Conservation (phyloP, 345 rosid species). For the Rhodamnia rubescens region DNA sequence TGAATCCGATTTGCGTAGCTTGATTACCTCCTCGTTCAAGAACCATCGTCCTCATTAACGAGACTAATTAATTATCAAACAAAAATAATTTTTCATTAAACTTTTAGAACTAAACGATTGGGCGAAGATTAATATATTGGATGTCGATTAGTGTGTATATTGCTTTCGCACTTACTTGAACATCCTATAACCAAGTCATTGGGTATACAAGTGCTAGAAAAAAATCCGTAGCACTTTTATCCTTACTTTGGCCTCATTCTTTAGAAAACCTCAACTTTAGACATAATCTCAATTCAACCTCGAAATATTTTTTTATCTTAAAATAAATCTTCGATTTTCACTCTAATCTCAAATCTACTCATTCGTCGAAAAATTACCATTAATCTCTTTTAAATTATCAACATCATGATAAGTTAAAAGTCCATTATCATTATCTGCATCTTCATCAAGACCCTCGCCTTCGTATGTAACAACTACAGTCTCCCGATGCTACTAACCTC, state of each 20-base stretch:
- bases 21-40: background rate
- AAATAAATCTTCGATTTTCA: background rate
- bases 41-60: background rate
- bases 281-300: background rate
- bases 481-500: background rate
- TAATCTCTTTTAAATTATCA: background rate
- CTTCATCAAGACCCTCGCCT: background rate
- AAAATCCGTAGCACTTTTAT: background rate
- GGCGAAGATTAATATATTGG: background rate
- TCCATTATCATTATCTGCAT: background rate
- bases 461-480: background rate
- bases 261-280: background rate
- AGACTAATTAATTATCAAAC: too few relatives aligned
- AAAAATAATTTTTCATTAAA: too few relatives aligned
- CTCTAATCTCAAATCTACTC: background rate
- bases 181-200: background rate
- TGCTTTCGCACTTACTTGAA: background rate
- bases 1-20: background rate
- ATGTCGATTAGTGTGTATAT: background rate
- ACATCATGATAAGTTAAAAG: background rate
- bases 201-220: background rate
- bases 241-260: background rate
- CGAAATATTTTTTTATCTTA: background rate
- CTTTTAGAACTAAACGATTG: background rate
- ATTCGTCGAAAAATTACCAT: accelerated